Base-by-base conservation (phyloP, 495 filamentous ascomycete genomes). In the Extremus antarcticus region DNA sequence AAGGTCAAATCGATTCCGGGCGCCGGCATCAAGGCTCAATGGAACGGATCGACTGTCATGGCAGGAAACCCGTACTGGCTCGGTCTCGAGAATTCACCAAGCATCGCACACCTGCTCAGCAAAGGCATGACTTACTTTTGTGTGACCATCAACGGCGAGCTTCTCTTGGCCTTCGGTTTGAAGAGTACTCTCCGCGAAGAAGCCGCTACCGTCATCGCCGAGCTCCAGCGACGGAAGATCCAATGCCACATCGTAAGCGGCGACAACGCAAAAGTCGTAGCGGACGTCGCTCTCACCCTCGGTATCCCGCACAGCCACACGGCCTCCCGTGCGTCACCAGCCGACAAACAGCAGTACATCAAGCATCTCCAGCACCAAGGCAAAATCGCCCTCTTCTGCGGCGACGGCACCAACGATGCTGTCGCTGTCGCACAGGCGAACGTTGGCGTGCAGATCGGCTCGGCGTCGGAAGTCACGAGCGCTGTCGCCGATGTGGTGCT, bases 391-490 rank as follows among this genome's bases (percentile, higher is more conserved):
- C 57, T 90, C 17, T 90, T 91, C 68, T 75, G 76, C 59, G 87
- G 87, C 43, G 87, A 92, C 61, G 87, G 87, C 8, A 87, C 84
- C 2, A 92, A 92, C 66, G 87, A 90, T 64, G 85, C 87, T 0
- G 72, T 82, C 13, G 86, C 87, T 1, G 74, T 92, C 4, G 78
- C 83, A 2, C 76, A 79, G 60, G 84, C 87, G n/a, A 78, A 78
- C 23, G 79, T 92, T 56, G 87, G 87, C 47, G 68, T 89, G 2
- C 83, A 87, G 60, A 76, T 86, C 57, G 78, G 77, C 64, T 60
- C 65, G 55, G 78, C 77, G 25, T 81, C 74, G 0, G 84, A 88
- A 45, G 72, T 89, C 2, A 82, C 87, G 9, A 66, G 78, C 54
- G 76, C 73, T 17, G 85, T 83, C 10, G 84, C 86, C 0, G 84